Evolutionary conservation across 352 stramenopile genomes (phyloP).

Genomic region (Pythium coloratum): DNA sequence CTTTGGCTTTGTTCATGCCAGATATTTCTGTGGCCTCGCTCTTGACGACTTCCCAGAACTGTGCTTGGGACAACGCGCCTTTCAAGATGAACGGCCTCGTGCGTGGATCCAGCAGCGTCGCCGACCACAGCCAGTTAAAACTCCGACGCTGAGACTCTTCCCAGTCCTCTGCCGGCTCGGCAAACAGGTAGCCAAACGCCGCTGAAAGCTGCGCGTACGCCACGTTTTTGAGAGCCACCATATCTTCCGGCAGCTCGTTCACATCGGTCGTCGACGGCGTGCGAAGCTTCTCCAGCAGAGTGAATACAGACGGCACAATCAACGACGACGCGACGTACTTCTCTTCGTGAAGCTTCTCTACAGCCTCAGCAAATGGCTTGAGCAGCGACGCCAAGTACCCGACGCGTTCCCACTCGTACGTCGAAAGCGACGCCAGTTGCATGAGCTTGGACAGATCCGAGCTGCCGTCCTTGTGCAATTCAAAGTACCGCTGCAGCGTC

Average conservation of each 20-base stretch:
- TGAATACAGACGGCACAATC: slow-evolving; percentile 70
- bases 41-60: slow-evolving; percentile 79
- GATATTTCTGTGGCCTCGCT: slow-evolving; percentile 50
- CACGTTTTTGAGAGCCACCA: slow-evolving; percentile 57
- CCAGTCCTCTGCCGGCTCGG: slow-evolving; percentile 43
- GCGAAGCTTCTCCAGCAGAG: slow-evolving; percentile 63
- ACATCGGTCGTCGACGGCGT: neutral
- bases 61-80: slow-evolving; percentile 45
- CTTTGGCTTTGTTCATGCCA: slow-evolving; percentile 48
- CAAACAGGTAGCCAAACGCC: slow-evolving; percentile 65
- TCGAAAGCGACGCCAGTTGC: slow-evolving; percentile 60
- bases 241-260: slow-evolving; percentile 57
- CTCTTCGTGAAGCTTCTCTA: slow-evolving; percentile 56
- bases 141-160: slow-evolving; percentile 40
- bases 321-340: slow-evolving; percentile 63
- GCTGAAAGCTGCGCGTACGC: slow-evolving; percentile 51
- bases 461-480: slow-evolving; percentile 50
- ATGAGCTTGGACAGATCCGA: slow-evolving; percentile 74
- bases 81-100: slow-evolving; percentile 82
- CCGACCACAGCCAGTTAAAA: slow-evolving; percentile 69
- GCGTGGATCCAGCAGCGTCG: slow-evolving; percentile 69
- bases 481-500: slow-evolving; percentile 62
- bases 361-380: slow-evolving; percentile 68
- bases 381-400: slow-evolving; percentile 58
- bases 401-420: slow-evolving; percentile 70